Base-by-base conservation (phyloP, 208 protist genomes). In the Leishmania tropica region DNA sequence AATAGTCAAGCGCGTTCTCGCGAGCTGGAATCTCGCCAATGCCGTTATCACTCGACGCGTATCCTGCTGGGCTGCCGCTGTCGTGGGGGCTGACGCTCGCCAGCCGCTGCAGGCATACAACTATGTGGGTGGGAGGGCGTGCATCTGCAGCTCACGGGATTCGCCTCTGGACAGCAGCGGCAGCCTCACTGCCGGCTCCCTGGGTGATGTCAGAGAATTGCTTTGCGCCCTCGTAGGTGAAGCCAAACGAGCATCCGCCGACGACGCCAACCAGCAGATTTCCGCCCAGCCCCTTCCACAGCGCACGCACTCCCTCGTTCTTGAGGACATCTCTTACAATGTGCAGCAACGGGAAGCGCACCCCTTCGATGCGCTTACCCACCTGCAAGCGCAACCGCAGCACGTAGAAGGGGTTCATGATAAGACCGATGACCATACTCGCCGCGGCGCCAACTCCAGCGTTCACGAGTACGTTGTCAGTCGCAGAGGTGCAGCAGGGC, bases 321-420 rank as follows among this genome's bases (percentile, higher is more conserved):
- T 48, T 64, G 17, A 95, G 53, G 56, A 93, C 82, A 47, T 94
- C 87, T 31, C 56, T 72, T 64, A 95, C 45, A 53, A 95, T 87
- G 70, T 77, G 56, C 54, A 87, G 62, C 45, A 88, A 45, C 54
- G 90, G 93, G 64, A 93, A 94, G 64, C 86, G 85, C 68, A 84
- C 84, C 60, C 77, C 78, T 28, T 76, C 77, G 3, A 87, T 47
- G 1, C 78, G 86, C 67, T 89, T 90, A 28, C 68, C 78, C 6
- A 94, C 86, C 83, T 96, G 93, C 77, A 96, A 76, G 35, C 93
- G 85, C 51, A 95, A 80, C 17, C 93, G 93, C 40, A 96, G 78
- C 65, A 96, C 93, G 81, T 94, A 96, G 58, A 96, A 84, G 45
- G 93, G 93, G 78, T 96, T 96, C 90, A 94, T 92, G 42, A 95